phyloP scores from a whole-genome alignment of 2,329 filamentous ascomycete genomes.

The Xylaria sp. region DNA sequence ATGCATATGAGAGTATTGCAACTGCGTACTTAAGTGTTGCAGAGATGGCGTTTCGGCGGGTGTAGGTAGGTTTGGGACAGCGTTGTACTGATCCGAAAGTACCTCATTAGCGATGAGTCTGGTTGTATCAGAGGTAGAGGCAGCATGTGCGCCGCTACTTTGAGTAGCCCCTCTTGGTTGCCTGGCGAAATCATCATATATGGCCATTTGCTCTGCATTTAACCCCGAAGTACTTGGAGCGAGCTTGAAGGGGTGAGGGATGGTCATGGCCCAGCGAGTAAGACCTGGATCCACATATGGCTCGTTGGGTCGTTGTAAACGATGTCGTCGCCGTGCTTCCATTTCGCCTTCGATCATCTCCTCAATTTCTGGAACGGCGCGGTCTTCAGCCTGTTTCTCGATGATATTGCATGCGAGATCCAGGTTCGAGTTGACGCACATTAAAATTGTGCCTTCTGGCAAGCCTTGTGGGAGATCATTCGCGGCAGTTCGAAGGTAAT shows the following conservation, averaged over 20 bases:
- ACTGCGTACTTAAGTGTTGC: slow-evolving; percentile 62
- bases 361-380: slow-evolving; percentile 93
- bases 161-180: slow-evolving; percentile 75
- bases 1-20: slow-evolving; percentile 67
- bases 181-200: slow-evolving; percentile 95
- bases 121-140: slow-evolving; percentile 69
- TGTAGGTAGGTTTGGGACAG: slow-evolving; percentile 67
- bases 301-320: slow-evolving; percentile 78
- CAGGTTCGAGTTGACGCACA: slow-evolving; percentile 98
- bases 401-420: slow-evolving; percentile 93
- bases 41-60: slow-evolving; percentile 68
- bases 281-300: slow-evolving; percentile 84
- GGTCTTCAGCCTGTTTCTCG: slow-evolving; percentile 93
- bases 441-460: slow-evolving; percentile 93
- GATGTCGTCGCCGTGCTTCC: slow-evolving; percentile 79
- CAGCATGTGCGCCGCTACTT: slow-evolving; percentile 64
- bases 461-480: slow-evolving; percentile 79
- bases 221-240: slow-evolving; percentile 75
- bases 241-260: slow-evolving; percentile 92
- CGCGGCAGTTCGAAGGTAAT: slow-evolving; percentile 84
- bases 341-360: slow-evolving; percentile 87
- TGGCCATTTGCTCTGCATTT: slow-evolving; percentile 90
- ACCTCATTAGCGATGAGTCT: slow-evolving; percentile 71
- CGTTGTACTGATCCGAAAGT: slow-evolving; percentile 68
- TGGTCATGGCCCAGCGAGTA: slow-evolving; percentile 91